Evolutionary conservation across 805 yeast genomes (phyloP), one percentile per base, ranked within the genome.

Genomic region (Candida coquimbonensis): DNA sequence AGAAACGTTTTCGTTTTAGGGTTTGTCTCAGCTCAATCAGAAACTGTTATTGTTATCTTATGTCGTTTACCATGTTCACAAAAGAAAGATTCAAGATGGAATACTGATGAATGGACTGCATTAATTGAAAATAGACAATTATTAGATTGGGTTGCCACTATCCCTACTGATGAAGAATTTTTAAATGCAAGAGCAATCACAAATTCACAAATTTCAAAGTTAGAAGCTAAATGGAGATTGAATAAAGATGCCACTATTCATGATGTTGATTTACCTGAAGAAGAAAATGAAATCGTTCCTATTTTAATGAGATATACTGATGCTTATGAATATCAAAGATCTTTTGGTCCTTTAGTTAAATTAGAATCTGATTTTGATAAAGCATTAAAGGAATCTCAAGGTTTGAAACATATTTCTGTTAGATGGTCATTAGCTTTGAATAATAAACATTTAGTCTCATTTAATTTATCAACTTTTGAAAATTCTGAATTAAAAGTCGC

Each of bases 61-160:
- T 90, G 97, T 65, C 78, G 97, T 46, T 69, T 87, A 45, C 96
- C 96, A 1, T 90, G 97, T 64, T 82, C 95, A 1, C 89, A 81
- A 58, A 63, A 73, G 9, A 81, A 83, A 52, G 87, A 84, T 62
- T 66, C 75, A 27, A 80, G 82, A 56, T 90, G 96, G 97, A 96
- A 88, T 56, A 81, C 90, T 0, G 76, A 72, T 37, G 83, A 85
- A 49, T 90, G 97, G 97, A 87, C 83, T 57, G 76, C 96, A 0
- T 67, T 90, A 45, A 86, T 90, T 46, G 91, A 84, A 52, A 83
- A 87, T 52, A 72, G 95, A 35, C 81, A 78, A 51, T 77, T 90
- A 47, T 68, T 90, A 46, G 68, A 87, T 2, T 90, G 96, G 96
- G 77, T 90, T 12, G 90, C 88, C 0, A 69, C 79, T 2, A 71